Evolutionary conservation across 306 rosid genomes (phyloP).

Genomic region (Biancaea sappan): DNA sequence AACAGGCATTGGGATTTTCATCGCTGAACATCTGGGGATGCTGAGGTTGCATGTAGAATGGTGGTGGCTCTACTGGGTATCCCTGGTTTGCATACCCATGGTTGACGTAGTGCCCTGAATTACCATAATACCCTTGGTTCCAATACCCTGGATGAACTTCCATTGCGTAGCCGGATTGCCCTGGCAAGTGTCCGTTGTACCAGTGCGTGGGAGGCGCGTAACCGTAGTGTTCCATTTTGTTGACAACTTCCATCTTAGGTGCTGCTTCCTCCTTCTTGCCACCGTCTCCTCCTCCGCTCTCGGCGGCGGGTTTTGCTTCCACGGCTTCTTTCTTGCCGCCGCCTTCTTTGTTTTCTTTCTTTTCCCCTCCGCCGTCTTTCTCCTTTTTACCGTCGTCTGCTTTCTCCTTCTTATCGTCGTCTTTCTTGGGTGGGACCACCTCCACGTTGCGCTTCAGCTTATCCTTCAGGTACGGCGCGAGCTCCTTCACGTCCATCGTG

Average conservation of each 20-base stretch:
- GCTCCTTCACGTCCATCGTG: constrained; percentile 51
- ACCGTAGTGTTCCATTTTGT: constrained; percentile 64
- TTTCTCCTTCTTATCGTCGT: constrained; percentile 44
- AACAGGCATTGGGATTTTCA: constrained; percentile 92
- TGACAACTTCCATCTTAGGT: constrained; percentile 49
- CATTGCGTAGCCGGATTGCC: constrained; percentile 41
- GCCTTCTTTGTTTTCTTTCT: constrained; percentile 25
- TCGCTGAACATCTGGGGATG: constrained; percentile 64
- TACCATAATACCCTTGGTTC: constrained; percentile 40
- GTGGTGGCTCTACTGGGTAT: constrained; percentile 35
- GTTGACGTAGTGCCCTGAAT: constrained; percentile 39
- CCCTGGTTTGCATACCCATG: constrained; percentile 40
- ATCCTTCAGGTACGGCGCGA: constrained; percentile 48
- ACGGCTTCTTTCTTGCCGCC: constrained; percentile 27
- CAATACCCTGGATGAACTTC: constrained; percentile 29
- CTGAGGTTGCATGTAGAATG: constrained; percentile 27
- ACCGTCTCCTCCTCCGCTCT: constrained; percentile 23
- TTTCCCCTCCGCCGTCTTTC: constrained; percentile 28
- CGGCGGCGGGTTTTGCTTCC: constrained; percentile 23
- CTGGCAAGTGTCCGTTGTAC: constrained; percentile 59
- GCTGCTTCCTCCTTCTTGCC: constrained; percentile 27
- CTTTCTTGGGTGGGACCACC: constrained; percentile 63
- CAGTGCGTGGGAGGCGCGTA: constrained; percentile 41
- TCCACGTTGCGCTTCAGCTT: constrained; percentile 72
- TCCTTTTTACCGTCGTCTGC: constrained; percentile 41